Evolutionary conservation across 1,139 yeast genomes (phyloP).

Genomic region (Lodderomyces metapsilosis): DNA sequence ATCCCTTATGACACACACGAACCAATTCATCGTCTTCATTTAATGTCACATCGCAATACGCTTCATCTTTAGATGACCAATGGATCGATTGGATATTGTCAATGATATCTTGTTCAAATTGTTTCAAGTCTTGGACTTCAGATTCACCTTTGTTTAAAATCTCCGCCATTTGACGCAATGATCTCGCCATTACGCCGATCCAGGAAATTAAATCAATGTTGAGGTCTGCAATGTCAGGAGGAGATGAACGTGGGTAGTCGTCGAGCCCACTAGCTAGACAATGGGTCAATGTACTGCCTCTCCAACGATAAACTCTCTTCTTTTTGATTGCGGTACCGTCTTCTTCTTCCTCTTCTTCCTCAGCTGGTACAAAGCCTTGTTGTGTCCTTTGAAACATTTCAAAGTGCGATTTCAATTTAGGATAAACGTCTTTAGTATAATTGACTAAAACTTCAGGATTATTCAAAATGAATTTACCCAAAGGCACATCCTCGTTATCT

Average conservation of each 20-base stretch:
- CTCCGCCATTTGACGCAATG: conserved; percentile 73
- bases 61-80: conserved; percentile 66
- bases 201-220: conserved; percentile 88
- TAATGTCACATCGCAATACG: conserved; percentile 85
- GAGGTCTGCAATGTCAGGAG: conserved; percentile 84
- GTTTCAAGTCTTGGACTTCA: conserved; percentile 40
- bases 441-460: conserved; percentile 61
- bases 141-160: conserved; percentile 59
- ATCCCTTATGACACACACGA: conserved; percentile 85
- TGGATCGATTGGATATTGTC: conserved; percentile 69
- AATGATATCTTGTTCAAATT: conserved; percentile 55
- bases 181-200: conserved; percentile 89
- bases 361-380: conserved; percentile 50
- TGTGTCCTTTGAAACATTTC: conserved; percentile 87
- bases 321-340: conserved; percentile 21
- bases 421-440: conserved; percentile 70
- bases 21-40: conserved; percentile 66
- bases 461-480: conserved; percentile 54
- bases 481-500: conserved; percentile 16
- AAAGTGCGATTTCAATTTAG: conserved; percentile 72
- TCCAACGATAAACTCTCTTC: conserved; percentile 84
- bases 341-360: neutral
- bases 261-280: conserved; percentile 93
- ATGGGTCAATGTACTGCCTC: conserved; percentile 83
- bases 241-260: conserved; percentile 86